Conservation (phyloP, 1,139 yeast genomes). For the Pneumocystis canis region DNA sequence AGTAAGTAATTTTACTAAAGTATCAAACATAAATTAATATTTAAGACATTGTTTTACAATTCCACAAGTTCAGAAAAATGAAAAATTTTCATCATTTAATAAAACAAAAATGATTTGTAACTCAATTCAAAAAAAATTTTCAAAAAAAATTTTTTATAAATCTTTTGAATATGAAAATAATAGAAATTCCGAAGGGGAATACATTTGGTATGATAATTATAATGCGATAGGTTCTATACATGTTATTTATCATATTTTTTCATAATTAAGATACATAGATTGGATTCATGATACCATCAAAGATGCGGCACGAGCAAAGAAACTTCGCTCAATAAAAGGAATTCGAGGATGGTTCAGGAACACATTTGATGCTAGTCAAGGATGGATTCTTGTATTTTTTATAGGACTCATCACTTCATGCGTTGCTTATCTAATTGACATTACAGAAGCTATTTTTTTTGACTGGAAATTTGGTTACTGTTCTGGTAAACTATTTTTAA, state of each 20-base stretch:
- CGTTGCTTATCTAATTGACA: constrained; percentile 40
- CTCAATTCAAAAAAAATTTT: neutral
- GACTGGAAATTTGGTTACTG: constrained; percentile 47
- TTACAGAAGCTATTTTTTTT: constrained; percentile 36
- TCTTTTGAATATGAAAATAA: neutral
- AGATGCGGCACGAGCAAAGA: constrained; percentile 35
- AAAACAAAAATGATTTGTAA: neutral
- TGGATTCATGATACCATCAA: constrained; percentile 43
- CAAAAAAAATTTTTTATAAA: neutral
- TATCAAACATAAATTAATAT: neutral
- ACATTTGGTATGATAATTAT: constrained; percentile 42
- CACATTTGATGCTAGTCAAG: constrained; percentile 25
- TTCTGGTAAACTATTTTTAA: neutral
- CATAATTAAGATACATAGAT: constrained; percentile 23
- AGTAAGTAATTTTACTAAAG: neutral
- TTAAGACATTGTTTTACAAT: neutral
- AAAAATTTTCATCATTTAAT: neutral
- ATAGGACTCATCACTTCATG: constrained; percentile 38
- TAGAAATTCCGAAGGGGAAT: constrained; percentile 2
- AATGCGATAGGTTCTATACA: constrained; percentile 32
- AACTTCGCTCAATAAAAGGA: constrained; percentile 27
- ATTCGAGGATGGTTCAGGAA: constrained; percentile 25
- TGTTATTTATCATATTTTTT: neutral
- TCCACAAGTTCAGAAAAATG: neutral
- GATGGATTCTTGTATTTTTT: constrained; percentile 39